These are phyloP conservation scores for Chenopodium formosanum DNA, from an alignment of 148 eudicot species.

Conservation along the genomic window DNA sequence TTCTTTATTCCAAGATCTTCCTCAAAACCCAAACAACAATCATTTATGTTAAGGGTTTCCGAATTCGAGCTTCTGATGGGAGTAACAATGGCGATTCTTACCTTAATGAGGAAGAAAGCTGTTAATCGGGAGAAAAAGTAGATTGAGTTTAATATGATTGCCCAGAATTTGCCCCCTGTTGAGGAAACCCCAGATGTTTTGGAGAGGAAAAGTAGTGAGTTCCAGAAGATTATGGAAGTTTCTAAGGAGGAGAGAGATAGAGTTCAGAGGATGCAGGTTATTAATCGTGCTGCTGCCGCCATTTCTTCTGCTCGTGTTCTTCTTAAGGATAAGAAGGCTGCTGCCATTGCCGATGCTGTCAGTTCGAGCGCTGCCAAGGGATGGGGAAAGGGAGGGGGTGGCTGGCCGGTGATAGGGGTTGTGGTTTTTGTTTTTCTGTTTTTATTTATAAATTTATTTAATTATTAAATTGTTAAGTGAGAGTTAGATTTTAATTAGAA, in stretches of 20 bases:
- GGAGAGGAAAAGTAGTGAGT: slow-evolving; percentile 63
- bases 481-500: too few species aligned
- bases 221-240: slow-evolving; percentile 69
- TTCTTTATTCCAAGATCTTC: neutral
- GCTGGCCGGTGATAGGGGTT: too few species aligned
- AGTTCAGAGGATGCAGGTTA: slow-evolving; percentile 77
- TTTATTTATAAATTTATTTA: too few species aligned
- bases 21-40: neutral
- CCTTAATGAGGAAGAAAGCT: slow-evolving; percentile 75
- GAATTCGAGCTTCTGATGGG: neutral
- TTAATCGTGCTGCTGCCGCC: slow-evolving; percentile 93
- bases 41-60: neutral
- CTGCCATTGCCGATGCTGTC: neutral
- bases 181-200: slow-evolving; percentile 37
- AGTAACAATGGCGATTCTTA: slow-evolving; percentile 42
- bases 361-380: neutral
- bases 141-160: slow-evolving; percentile 40
- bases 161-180: slow-evolving; percentile 20
- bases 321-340: slow-evolving; percentile 36
- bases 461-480: too few species aligned
- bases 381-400: too few species aligned
- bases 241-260: slow-evolving; percentile 71
- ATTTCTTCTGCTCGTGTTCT: slow-evolving; percentile 74
- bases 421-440: too few species aligned
- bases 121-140: slow-evolving; percentile 54